Evolutionary conservation across 805 yeast genomes (phyloP).

Genomic region (Saccharomycopsis microspora): DNA sequence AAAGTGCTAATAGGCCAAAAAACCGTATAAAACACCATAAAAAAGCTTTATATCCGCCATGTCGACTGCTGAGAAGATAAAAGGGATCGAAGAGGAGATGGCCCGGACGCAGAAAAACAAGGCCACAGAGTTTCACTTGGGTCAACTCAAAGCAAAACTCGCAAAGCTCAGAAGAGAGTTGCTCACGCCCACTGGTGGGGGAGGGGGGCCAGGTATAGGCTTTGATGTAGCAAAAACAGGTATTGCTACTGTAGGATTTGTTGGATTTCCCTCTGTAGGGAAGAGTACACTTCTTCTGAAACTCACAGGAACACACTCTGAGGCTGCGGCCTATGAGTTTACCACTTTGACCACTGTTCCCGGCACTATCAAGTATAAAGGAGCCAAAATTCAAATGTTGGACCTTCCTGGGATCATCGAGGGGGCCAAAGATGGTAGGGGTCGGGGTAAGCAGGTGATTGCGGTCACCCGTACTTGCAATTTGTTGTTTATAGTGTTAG

Average conservation of each 20-base stretch:
- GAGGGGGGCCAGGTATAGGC: constrained; percentile 89
- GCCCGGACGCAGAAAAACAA: constrained; percentile 95
- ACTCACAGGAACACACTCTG: constrained; percentile 92
- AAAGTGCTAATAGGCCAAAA: too few species aligned
- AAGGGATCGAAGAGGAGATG: constrained; percentile 95
- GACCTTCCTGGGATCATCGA: constrained; percentile 87
- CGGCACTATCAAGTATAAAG: constrained; percentile 89
- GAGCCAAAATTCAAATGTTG: constrained; percentile 94
- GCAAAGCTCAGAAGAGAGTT: constrained; percentile 93
- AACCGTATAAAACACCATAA: too few species aligned
- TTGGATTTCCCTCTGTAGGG: constrained; percentile 93
- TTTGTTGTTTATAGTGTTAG: constrained; percentile 83
- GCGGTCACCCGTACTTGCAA: constrained; percentile 99
- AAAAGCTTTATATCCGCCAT: background rate
- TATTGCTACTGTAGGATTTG: constrained; percentile 94
- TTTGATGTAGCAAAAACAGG: constrained; percentile 99
- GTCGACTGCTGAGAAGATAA: constrained; percentile 46
- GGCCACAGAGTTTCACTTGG: constrained; percentile 95
- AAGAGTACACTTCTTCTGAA: constrained; percentile 77
- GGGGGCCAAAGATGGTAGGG: constrained; percentile 87
- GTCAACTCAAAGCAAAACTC: constrained; percentile 91
- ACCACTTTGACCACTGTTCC: constrained; percentile 97
- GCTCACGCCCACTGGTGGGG: constrained; percentile 52
- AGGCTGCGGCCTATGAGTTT: constrained; percentile 96
- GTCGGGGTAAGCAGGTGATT: constrained; percentile 92